phyloP scores from a whole-genome alignment of 805 yeast species.

The Lachancea nothofagi region DNA sequence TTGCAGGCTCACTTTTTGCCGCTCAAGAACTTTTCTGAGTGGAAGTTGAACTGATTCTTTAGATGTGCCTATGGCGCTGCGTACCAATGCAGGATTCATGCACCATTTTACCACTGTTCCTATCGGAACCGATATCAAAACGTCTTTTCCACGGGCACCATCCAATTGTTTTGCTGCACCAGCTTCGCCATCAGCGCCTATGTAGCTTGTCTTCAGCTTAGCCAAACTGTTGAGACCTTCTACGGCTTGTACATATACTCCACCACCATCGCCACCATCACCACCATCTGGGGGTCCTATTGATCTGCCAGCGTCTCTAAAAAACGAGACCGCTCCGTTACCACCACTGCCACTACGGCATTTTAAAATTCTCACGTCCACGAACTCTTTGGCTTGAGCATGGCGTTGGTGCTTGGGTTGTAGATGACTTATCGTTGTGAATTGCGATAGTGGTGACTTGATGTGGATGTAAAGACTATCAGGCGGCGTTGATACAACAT shows the following conservation, averaged over 20 bases:
- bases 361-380: constrained; percentile 63
- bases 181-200: constrained; percentile 62
- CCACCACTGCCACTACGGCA: constrained; percentile 83
- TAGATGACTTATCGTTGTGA: constrained; percentile 27
- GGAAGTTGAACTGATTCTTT: constrained; percentile 17
- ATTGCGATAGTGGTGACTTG: constrained; percentile 22
- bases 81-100: constrained; percentile 56
- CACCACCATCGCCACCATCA: constrained; percentile 94
- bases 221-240: constrained; percentile 68
- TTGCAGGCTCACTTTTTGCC: constrained; percentile 27
- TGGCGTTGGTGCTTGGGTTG: constrained; percentile 40
- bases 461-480: constrained; percentile 20
- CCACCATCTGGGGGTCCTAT: constrained; percentile 99
- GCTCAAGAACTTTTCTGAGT: constrained; percentile 21
- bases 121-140: constrained; percentile 79
- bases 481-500: constrained; percentile 20
- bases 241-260: constrained; percentile 75
- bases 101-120: constrained; percentile 88
- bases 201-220: constrained; percentile 58
- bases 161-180: constrained; percentile 78
- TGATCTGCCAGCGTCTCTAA: constrained; percentile 77
- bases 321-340: constrained; percentile 77
- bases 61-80: constrained; percentile 26
- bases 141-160: constrained; percentile 79
- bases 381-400: constrained; percentile 39